phyloP scores from a whole-genome alignment of 192 early-diverging fungal species.

The Backusella circina region DNA sequence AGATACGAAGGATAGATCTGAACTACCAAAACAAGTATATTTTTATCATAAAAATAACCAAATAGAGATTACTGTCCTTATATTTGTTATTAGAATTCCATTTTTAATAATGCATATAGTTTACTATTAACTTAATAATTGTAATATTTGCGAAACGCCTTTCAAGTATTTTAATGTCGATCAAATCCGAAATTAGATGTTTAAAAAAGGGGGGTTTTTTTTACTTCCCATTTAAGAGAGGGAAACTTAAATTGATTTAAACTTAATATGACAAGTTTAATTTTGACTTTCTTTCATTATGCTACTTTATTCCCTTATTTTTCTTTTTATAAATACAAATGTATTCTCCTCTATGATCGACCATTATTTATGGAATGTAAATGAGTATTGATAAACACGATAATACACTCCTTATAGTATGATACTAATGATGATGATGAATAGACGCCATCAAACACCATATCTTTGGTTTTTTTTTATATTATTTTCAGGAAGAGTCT shows the following conservation, averaged over 20 bases:
- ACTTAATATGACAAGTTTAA: not conserved
- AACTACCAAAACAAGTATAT: too few species aligned
- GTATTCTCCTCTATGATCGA: not conserved
- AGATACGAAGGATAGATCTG: too few species aligned
- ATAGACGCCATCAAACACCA: not conserved
- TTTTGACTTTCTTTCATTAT: not conserved
- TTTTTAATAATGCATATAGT: not conserved
- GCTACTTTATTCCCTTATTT: not conserved
- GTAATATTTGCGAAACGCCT: not conserved
- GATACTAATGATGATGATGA: not conserved
- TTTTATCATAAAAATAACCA: too few species aligned
- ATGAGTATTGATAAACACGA: not conserved
- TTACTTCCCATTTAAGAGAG: not conserved
- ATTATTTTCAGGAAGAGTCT: not conserved
- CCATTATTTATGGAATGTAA: not conserved
- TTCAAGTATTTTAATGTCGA: not conserved
- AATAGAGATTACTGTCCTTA: not conserved
- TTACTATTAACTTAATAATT: not conserved
- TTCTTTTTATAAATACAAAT: not conserved
- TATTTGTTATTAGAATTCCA: not conserved
- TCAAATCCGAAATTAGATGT: not conserved
- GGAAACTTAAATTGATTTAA: not conserved
- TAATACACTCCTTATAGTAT: not conserved
- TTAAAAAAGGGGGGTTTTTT: not conserved
- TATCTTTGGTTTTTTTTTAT: not conserved